A percentile compares a stretch with the other conserved stretches of the same genome.
Conservation (phyloP, 805 yeast genomes). For the Yarrowia sp. region DNA sequence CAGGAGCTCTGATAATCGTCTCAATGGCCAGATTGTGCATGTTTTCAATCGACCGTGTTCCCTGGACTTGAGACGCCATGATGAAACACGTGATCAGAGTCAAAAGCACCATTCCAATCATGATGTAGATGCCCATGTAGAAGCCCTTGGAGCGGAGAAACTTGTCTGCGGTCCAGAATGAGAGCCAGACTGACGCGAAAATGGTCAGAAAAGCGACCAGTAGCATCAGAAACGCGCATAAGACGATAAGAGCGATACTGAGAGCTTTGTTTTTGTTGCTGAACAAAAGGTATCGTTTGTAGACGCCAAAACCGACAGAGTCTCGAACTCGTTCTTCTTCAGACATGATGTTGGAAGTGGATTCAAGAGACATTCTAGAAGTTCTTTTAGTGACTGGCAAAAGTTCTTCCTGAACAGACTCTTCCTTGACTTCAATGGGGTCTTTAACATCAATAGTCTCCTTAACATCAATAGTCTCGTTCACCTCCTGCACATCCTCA, state of each 20-base stretch:
- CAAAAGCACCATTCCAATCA: conserved; percentile 50
- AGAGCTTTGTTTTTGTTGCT: conserved; percentile 40
- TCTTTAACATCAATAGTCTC: no score
- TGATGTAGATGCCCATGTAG: conserved; percentile 54
- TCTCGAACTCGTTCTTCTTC: conserved; percentile 27
- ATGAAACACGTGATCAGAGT: conserved; percentile 43
- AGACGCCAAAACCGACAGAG: conserved; percentile 41
- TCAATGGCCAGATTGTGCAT: conserved; percentile 62
- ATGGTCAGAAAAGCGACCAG: neutral
- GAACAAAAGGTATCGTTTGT: conserved; percentile 48
- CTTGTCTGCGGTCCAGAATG: conserved; percentile 59
- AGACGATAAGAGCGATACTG: conserved; percentile 45
- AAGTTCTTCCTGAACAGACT: neutral
- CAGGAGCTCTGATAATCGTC: conserved; percentile 68
- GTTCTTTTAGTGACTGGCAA: neutral
- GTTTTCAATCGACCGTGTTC: conserved; percentile 30
- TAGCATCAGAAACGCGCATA: conserved; percentile 10
- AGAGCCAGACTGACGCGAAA: conserved; percentile 59
- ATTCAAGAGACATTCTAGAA: conserved; percentile 22
- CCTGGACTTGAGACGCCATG: neutral
- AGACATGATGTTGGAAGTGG: conserved; percentile 10
- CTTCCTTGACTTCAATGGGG: neutral
- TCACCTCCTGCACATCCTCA: no score
- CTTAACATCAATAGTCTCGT: no score
- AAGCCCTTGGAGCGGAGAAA: conserved; percentile 38